Evolutionary conservation across 495 filamentous ascomycete genomes (phyloP).

Genomic region (Gamarada debralockiae): DNA sequence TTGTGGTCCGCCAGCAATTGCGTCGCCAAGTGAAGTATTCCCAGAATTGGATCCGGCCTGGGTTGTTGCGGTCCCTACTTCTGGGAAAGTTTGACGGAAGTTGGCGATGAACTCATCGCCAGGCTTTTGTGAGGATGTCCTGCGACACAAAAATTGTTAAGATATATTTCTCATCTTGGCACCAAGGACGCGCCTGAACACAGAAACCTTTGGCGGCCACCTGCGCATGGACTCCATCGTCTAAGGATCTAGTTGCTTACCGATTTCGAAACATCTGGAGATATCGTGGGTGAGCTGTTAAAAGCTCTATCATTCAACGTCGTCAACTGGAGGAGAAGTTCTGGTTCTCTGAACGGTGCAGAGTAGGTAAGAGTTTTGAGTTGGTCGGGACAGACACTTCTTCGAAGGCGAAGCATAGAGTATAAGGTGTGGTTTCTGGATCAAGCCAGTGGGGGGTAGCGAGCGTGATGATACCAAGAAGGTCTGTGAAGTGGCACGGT

Average conservation of each 20-base stretch:
- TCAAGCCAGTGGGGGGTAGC: neutral
- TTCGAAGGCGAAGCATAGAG: neutral
- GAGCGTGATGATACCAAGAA: neutral
- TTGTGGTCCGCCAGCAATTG: constrained; percentile 34
- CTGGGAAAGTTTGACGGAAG: constrained; percentile 77
- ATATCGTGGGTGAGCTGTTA: constrained; percentile 12
- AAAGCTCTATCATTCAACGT: constrained; percentile 14
- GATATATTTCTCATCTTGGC: neutral
- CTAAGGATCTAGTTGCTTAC: constrained; percentile 17
- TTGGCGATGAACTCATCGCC: constrained; percentile 76
- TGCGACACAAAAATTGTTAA: constrained; percentile 30
- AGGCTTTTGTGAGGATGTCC: constrained; percentile 83
- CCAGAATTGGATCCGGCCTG: constrained; percentile 24
- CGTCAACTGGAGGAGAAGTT: constrained; percentile 7
- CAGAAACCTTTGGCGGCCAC: neutral
- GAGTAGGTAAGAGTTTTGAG: neutral
- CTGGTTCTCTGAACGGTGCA: neutral
- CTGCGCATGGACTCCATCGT: neutral
- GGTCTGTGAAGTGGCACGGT: neutral
- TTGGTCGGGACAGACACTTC: neutral
- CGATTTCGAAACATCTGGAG: constrained; percentile 30
- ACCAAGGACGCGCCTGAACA: neutral
- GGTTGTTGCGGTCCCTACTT: constrained; percentile 44
- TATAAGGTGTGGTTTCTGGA: neutral
- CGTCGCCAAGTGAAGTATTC: constrained; percentile 34